Conservation (phyloP, 1,139 yeast genomes). For the Pichia sp. region DNA sequence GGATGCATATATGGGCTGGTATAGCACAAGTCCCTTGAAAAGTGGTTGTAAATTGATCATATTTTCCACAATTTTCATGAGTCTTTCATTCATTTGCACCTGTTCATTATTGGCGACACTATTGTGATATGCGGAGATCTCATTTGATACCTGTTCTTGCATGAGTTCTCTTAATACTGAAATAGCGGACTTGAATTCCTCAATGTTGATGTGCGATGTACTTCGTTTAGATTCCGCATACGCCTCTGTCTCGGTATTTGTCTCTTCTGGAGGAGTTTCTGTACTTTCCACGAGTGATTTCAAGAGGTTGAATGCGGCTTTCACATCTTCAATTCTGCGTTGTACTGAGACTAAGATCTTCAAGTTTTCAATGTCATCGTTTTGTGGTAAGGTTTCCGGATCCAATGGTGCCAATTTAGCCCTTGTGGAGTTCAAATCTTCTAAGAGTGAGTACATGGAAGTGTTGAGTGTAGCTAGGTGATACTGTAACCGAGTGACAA, state of each 20-base stretch:
- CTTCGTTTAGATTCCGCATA: no score
- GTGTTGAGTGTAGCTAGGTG: constrained; percentile 53
- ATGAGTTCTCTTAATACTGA: constrained; percentile 37
- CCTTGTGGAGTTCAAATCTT: constrained; percentile 37
- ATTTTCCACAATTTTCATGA: constrained; percentile 15
- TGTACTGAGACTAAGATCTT: constrained; percentile 39
- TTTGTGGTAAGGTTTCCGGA: constrained; percentile 13
- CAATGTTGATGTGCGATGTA: constrained; percentile 20
- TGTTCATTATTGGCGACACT: constrained; percentile 18
- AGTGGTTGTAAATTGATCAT: constrained; percentile 43
- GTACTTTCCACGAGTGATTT: constrained; percentile 30
- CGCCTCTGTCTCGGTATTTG: constrained; percentile 8
- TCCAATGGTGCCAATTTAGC: constrained; percentile 18
- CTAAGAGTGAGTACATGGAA: constrained; percentile 47
- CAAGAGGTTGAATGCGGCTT: constrained; percentile 38
- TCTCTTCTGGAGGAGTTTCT: constrained; percentile 12
- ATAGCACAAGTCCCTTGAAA: constrained; percentile 44
- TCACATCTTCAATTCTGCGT: constrained; percentile 37
- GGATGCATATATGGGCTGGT: constrained; percentile 38
- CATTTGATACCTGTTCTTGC: constrained; percentile 31
- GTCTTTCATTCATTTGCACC: constrained; percentile 9
- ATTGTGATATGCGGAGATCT: constrained; percentile 16
- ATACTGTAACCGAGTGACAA: constrained; percentile 52
- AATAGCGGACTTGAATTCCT: constrained; percentile 36
- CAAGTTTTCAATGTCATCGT: constrained; percentile 30